Conservation (phyloP, 1,284 basidiomycete genomes). For the Ustilago crameri region DNA sequence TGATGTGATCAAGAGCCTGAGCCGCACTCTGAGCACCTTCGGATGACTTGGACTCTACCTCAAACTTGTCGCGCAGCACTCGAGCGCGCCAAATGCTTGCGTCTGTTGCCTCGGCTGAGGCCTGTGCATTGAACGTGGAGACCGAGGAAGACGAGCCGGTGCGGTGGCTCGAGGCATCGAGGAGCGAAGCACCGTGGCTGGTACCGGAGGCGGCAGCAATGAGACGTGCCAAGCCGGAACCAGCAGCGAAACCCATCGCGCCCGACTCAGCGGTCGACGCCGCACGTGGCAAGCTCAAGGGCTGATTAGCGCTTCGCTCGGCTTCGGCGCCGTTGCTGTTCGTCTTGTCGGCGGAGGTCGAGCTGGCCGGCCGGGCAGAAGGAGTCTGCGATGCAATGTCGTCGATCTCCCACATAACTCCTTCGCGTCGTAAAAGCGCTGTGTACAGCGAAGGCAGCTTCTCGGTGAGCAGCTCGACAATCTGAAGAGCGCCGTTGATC, state of each 20-base stretch:
- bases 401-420: slow-evolving; percentile 65
- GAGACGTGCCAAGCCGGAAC: slow-evolving; percentile 37
- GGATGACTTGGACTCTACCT: slow-evolving; percentile 44
- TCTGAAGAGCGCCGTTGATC: slow-evolving; percentile 61
- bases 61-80: slow-evolving; percentile 51
- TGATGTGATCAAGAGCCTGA: slow-evolving; percentile 57
- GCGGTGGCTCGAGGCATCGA: slow-evolving; percentile 25
- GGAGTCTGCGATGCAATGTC: slow-evolving; percentile 57
- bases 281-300: slow-evolving; percentile 25
- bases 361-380: slow-evolving; percentile 74
- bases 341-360: slow-evolving; percentile 75
- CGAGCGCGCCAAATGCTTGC: slow-evolving; percentile 63
- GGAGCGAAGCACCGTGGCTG: slow-evolving; percentile 9
- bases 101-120: slow-evolving; percentile 48
- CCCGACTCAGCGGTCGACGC: slow-evolving; percentile 7
- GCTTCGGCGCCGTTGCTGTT: slow-evolving; percentile 78
- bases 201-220: slow-evolving; percentile 35
- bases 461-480: slow-evolving; percentile 63
- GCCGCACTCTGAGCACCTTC: slow-evolving; percentile 52
- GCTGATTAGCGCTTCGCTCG: slow-evolving; percentile 69
- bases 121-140: slow-evolving; percentile 30
- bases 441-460: slow-evolving; percentile 61
- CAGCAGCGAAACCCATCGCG: slow-evolving; percentile 18
- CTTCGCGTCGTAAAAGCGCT: slow-evolving; percentile 59
- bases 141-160: slow-evolving; percentile 20